Conservation (phyloP, 2,329 filamentous ascomycete species). For the Botrytis pseudocinerea region DNA sequence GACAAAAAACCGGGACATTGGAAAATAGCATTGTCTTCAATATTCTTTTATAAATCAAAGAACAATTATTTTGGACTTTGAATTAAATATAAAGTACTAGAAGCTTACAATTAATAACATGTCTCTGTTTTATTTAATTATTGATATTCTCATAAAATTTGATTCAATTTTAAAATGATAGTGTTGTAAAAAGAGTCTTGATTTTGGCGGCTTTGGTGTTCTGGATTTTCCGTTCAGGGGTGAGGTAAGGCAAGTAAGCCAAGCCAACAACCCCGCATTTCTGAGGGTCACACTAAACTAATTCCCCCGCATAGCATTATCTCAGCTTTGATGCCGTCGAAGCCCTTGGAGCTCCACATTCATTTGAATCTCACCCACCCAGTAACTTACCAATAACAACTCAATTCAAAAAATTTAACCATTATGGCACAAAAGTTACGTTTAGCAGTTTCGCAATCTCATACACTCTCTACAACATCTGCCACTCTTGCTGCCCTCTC, state of each 20-base stretch:
- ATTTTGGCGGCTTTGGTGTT: too few species aligned
- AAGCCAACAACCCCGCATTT: background rate
- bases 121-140: too few species aligned
- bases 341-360: background rate
- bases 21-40: too few species aligned
- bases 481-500: conserved; percentile 67
- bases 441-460: conserved; percentile 52
- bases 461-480: conserved; percentile 49
- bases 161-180: too few species aligned
- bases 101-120: too few species aligned
- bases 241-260: background rate
- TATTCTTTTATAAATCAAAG: too few species aligned
- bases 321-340: background rate
- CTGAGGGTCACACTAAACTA: background rate
- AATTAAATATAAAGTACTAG: too few species aligned
- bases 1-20: too few species aligned
- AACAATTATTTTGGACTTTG: too few species aligned
- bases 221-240: too few species aligned
- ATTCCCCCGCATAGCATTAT: background rate
- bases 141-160: too few species aligned
- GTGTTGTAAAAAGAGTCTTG: too few species aligned
- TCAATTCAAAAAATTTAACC: background rate
- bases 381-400: background rate
- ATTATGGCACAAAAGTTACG: conserved; percentile 35
- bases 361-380: background rate